These are phyloP conservation scores for Erysimum cheiranthoides DNA, from an alignment of 345 rosid species.

Conservation along the genomic window DNA sequence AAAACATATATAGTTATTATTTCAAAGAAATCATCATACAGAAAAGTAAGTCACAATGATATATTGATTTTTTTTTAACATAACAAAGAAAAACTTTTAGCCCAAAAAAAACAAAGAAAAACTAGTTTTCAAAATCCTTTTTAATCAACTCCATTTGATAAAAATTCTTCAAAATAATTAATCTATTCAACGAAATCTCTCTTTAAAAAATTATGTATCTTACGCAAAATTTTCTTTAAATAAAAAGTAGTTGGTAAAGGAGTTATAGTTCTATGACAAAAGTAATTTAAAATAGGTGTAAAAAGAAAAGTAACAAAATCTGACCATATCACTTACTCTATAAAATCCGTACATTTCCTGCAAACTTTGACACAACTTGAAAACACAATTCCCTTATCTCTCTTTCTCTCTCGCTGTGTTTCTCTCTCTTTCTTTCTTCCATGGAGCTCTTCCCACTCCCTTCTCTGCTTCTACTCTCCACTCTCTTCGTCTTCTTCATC, in stretches of 20 bases:
- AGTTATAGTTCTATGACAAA: slow-evolving; percentile 33
- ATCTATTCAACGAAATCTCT: background rate
- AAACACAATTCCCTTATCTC: slow-evolving; percentile 29
- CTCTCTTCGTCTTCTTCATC: slow-evolving; percentile 40
- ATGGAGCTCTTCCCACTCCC: slow-evolving; percentile 43
- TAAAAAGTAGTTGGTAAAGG: slow-evolving; percentile 37
- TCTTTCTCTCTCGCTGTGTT: background rate
- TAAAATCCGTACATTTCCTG: slow-evolving; percentile 41
- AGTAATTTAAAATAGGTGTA: slow-evolving; percentile 10
- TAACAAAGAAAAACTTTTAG: too few species aligned
- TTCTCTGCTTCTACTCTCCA: slow-evolving; percentile 29
- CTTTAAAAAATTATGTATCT: background rate
- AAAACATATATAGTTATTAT: background rate
- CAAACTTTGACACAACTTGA: slow-evolving; percentile 31
- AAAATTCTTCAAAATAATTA: background rate
- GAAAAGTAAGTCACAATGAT: background rate
- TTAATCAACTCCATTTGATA: background rate
- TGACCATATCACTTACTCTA: slow-evolving; percentile 40
- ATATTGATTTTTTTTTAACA: background rate
- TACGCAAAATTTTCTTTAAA: background rate
- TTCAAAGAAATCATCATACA: background rate
- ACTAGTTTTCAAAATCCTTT: background rate
- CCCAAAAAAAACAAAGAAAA: too few species aligned
- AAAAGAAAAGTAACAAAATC: slow-evolving; percentile 5
- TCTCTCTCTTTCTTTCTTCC: slow-evolving; percentile 11